Evolutionary conservation across 139 green algal genomes (phyloP).

Genomic region (Haematococcus lacustris): DNA sequence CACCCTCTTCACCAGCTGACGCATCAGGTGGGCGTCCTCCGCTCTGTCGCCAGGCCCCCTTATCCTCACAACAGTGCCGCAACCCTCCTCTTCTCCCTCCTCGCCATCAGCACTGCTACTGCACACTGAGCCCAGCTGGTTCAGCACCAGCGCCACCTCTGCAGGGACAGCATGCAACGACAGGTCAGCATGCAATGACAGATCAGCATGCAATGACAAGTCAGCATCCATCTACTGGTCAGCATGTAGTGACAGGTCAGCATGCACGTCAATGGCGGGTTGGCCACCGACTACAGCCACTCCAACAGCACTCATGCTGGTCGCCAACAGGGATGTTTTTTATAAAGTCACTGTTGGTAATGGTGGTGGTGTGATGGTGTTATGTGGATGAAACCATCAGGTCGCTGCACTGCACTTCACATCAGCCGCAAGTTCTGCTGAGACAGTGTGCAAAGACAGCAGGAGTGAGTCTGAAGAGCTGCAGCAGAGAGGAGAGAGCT

Average conservation of each 20-base stretch:
- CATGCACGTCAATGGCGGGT: neutral
- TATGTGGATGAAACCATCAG: neutral
- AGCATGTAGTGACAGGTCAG: neutral
- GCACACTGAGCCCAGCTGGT: slow-evolving; percentile 23
- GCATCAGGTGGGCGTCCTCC: slow-evolving; percentile 6
- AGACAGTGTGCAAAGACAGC: too few species aligned
- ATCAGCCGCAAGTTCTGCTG: too few species aligned
- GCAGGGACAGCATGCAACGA: neutral
- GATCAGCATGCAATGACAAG: neutral
- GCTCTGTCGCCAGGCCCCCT: slow-evolving; percentile 8
- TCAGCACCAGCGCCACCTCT: slow-evolving; percentile 28
- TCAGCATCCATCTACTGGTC: neutral
- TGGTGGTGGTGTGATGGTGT: neutral
- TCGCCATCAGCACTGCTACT: neutral
- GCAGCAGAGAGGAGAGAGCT: too few species aligned
- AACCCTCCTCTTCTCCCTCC: slow-evolving; percentile 11
- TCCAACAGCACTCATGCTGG: neutral
- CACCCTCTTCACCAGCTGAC: slow-evolving; percentile 14
- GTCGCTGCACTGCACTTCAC: neutral
- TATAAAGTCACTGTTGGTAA: neutral
- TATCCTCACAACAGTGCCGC: too few species aligned
- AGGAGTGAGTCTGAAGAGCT: too few species aligned
- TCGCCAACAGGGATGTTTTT: neutral
- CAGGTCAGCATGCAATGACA: neutral
- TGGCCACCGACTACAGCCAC: neutral